These are phyloP conservation scores for Wallacemonas sp. DNA, from an alignment of 208 protist species.

Conservation along the genomic window DNA sequence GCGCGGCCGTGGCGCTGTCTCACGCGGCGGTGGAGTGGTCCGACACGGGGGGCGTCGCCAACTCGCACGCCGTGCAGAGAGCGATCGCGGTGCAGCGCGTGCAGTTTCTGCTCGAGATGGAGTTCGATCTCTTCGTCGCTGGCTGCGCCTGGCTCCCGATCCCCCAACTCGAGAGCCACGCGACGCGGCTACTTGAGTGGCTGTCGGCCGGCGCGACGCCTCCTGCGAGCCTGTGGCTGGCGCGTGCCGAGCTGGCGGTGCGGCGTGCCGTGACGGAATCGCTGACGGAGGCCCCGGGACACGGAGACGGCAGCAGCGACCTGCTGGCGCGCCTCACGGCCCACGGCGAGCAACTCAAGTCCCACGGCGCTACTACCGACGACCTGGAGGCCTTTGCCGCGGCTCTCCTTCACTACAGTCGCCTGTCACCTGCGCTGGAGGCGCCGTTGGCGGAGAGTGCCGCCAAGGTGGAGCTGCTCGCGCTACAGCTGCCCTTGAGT, in stretches of 20 bases:
- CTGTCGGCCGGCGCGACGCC: not conserved
- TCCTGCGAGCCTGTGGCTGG: conserved; percentile 9
- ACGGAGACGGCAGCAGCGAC: no score
- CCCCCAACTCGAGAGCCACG: conserved; percentile 13
- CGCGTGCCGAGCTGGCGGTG: conserved; percentile 20
- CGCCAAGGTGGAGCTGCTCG: not conserved
- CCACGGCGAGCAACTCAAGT: not conserved
- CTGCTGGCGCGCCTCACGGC: conserved; percentile 1
- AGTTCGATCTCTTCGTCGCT: conserved; percentile 34
- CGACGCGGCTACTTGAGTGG: conserved; percentile 1
- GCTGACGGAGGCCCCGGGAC: no score
- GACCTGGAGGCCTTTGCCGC: conserved; percentile 8
- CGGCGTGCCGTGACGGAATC: not conserved
- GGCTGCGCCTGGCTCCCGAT: conserved; percentile 16
- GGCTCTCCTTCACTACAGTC: not conserved
- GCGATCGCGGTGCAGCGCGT: conserved; percentile 16
- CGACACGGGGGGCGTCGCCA: not conserved
- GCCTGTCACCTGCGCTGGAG: not conserved
- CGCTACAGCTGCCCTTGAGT: not conserved
- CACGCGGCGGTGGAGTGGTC: conserved; percentile 19
- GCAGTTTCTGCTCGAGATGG: conserved; percentile 19
- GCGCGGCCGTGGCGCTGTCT: conserved; percentile 23
- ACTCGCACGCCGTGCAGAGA: not conserved
- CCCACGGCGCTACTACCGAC: not conserved
- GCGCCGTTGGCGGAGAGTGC: not conserved